Evolutionary conservation across 2,329 filamentous ascomycete species (phyloP).

Genomic region (Onygenales sp.): DNA sequence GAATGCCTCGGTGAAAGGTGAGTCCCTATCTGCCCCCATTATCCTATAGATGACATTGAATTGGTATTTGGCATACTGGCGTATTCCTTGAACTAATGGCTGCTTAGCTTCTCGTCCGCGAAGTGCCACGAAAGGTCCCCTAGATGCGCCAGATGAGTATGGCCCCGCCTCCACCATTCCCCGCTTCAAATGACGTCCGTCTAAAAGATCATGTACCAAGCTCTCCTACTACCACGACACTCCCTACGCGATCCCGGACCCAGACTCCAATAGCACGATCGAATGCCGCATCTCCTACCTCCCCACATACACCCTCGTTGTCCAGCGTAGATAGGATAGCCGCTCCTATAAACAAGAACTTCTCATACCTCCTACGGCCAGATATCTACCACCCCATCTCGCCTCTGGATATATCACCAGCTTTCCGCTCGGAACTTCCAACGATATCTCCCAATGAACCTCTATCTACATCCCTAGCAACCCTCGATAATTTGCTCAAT

Average conservation of each 20-base stretch:
- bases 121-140: constrained; percentile 61
- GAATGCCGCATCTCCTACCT: background rate
- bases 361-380: constrained; percentile 68
- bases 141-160: constrained; percentile 64
- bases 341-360: constrained; percentile 47
- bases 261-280: background rate
- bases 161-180: constrained; percentile 1
- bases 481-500: constrained; percentile 56
- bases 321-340: background rate
- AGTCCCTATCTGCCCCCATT: constrained; percentile 7
- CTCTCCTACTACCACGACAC: background rate
- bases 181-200: background rate
- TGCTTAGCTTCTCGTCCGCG: constrained; percentile 30
- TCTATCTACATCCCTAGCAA: constrained; percentile 23
- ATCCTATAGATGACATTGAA: background rate
- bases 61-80: too few species aligned
- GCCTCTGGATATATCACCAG: constrained; percentile 46
- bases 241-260: background rate
- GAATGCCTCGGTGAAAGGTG: constrained; percentile 28
- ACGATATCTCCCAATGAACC: constrained; percentile 55
- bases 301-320: background rate
- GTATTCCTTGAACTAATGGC: constrained; percentile 3
- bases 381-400: constrained; percentile 77
- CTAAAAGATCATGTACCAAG: background rate
- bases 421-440: constrained; percentile 61